phyloP scores from a whole-genome alignment of 495 filamentous ascomycete species.

The Aspergillus hancockii region DNA sequence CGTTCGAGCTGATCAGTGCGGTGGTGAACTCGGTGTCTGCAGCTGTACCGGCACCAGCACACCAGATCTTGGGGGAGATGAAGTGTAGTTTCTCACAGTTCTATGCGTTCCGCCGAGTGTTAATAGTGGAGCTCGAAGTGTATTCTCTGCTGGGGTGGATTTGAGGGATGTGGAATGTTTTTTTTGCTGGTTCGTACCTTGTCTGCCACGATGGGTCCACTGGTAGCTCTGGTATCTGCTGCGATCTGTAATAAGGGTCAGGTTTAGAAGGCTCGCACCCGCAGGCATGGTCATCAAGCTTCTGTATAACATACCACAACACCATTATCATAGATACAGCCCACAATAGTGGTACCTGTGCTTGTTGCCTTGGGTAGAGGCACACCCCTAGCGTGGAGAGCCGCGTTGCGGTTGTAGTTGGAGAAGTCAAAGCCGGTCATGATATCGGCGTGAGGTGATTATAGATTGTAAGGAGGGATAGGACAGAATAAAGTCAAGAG shows the following conservation, averaged over 20 bases:
- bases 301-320: conserved; percentile 69
- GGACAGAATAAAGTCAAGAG: conserved; percentile 1
- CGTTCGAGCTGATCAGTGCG: conserved; percentile 94
- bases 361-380: conserved; percentile 96
- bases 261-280: not conserved
- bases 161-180: not conserved
- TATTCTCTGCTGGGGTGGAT: not conserved
- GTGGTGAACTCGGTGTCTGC: conserved; percentile 99
- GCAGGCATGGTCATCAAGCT: not conserved
- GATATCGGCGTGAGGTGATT: conserved; percentile 37
- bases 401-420: conserved; percentile 97
- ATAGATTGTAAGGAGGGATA: conserved; percentile 2
- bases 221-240: conserved; percentile 96
- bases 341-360: conserved; percentile 99
- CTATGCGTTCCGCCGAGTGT: conserved; percentile 35
- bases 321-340: conserved; percentile 93
- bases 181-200: conserved; percentile 57
- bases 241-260: conserved; percentile 64
- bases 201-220: conserved; percentile 97
- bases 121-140: not conserved
- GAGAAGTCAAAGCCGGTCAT: conserved; percentile 99
- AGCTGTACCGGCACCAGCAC: conserved; percentile 95
- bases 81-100: conserved; percentile 99
- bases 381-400: conserved; percentile 88
- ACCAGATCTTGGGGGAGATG: conserved; percentile 99